A percentile compares a stretch with the other conserved stretches of the same genome.
phyloP scores from a whole-genome alignment of 805 yeast species.

The Schizosaccharomyces octosporus region DNA sequence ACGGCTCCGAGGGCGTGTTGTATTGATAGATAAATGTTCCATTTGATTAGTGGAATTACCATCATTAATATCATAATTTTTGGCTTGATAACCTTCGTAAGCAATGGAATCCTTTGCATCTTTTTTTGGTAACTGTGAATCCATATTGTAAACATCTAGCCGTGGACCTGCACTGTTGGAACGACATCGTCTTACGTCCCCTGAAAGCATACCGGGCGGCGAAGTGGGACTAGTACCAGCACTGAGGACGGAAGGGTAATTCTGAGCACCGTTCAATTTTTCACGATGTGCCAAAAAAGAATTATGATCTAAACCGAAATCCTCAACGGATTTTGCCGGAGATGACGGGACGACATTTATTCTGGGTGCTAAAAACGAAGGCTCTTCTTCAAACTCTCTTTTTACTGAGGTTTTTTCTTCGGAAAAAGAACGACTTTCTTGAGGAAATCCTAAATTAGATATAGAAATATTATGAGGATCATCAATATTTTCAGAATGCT shows the following conservation, averaged over 20 bases:
- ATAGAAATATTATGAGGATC: no score
- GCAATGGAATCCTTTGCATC: no score
- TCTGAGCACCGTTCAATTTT: background rate
- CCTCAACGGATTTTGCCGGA: background rate
- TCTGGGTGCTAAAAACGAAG: background rate
- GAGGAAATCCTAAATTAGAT: no score
- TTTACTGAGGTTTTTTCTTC: no score
- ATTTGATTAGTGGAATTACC: background rate
- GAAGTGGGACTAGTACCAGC: background rate
- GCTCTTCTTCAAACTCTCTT: no score
- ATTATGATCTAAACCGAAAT: background rate
- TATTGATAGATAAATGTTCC: background rate
- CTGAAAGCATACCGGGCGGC: background rate
- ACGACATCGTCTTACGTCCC: background rate
- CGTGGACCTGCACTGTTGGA: background rate
- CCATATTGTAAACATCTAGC: background rate
- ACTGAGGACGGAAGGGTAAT: background rate
- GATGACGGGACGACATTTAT: conserved; percentile 1
- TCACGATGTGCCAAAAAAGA: background rate
- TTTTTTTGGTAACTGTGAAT: no score
- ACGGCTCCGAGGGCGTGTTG: background rate
- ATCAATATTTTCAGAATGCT: background rate
- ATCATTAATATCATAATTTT: background rate
- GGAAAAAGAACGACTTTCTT: no score
- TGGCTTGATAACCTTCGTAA: no score